phyloP scores from a whole-genome alignment of 768 basidiomycete species.

The Tricholomella constricta region DNA sequence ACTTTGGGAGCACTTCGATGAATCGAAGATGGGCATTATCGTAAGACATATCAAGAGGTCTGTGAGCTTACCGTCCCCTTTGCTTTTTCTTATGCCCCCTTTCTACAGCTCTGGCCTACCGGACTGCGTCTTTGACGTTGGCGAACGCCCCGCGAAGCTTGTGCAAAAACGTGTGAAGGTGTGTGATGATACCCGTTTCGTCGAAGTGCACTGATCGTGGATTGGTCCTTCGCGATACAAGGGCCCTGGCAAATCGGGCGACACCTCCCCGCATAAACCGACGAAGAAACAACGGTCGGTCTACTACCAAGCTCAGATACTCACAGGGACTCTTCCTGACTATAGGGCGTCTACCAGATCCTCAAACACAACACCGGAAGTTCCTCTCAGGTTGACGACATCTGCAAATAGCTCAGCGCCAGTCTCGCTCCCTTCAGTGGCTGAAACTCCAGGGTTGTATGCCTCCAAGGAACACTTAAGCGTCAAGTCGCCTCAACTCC shows the following conservation, averaged over 20 bases:
- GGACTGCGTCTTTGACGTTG: slow-evolving; percentile 79
- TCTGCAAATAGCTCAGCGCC: slow-evolving; percentile 34
- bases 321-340: slow-evolving; percentile 30
- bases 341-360: slow-evolving; percentile 42
- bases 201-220: slow-evolving; percentile 9
- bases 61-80: slow-evolving; percentile 15
- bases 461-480: slow-evolving; percentile 44
- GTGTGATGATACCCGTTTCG: slow-evolving; percentile 19
- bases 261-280: slow-evolving; percentile 70
- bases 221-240: slow-evolving; percentile 33
- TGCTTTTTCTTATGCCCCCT: not conserved
- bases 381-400: slow-evolving; percentile 42
- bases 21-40: slow-evolving; percentile 89
- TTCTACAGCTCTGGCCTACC: slow-evolving; percentile 66
- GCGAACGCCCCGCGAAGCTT: slow-evolving; percentile 73
- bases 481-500: slow-evolving; percentile 60
- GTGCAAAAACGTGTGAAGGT: slow-evolving; percentile 78
- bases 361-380: slow-evolving; percentile 39
- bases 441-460: slow-evolving; percentile 40
- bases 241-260: slow-evolving; percentile 61
- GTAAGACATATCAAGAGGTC: slow-evolving; percentile 93
- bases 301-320: slow-evolving; percentile 25
- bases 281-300: slow-evolving; percentile 83
- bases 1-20: slow-evolving; percentile 94
- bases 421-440: slow-evolving; percentile 29